These are phyloP conservation scores for Hypholoma sublateritium DNA, from an alignment of 768 basidiomycete species.

Conservation along the genomic window DNA sequence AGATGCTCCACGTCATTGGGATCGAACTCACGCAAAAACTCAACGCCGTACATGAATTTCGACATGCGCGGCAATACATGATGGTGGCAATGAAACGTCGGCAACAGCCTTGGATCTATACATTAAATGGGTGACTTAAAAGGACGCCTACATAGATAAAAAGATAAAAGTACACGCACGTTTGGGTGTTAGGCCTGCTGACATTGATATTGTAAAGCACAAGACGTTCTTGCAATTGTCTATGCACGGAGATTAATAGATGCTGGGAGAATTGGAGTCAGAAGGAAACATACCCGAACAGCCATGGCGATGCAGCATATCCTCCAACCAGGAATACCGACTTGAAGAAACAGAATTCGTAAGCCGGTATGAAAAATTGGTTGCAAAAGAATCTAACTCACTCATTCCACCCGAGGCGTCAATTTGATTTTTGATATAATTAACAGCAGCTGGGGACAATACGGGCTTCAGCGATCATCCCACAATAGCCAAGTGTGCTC, in stretches of 20 bases:
- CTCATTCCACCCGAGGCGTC: constrained; percentile 63
- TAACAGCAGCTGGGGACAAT: constrained; percentile 51
- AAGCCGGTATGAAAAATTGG: too few species aligned
- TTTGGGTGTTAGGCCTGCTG: constrained; percentile 78
- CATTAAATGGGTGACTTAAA: neutral
- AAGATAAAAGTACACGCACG: constrained; percentile 48
- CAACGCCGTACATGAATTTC: constrained; percentile 81
- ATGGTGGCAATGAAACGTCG: constrained; percentile 81
- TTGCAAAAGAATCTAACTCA: constrained; percentile 19
- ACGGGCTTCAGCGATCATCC: neutral
- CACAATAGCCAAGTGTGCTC: neutral
- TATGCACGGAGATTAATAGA: constrained; percentile 4
- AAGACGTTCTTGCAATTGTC: constrained; percentile 71
- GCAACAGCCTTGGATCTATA: constrained; percentile 80
- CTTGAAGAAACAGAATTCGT: constrained; percentile 32
- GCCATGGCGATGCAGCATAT: constrained; percentile 81
- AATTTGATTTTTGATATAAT: constrained; percentile 70
- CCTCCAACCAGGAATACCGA: constrained; percentile 86
- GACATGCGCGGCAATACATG: constrained; percentile 81
- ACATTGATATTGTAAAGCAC: constrained; percentile 55
- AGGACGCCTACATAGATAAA: neutral
- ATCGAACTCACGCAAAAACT: constrained; percentile 71
- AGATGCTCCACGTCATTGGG: constrained; percentile 65
- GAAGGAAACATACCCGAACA: constrained; percentile 44
- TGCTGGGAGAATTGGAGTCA: neutral